Base-by-base conservation (phyloP, 1,139 yeast genomes). In the Candida sojae region DNA sequence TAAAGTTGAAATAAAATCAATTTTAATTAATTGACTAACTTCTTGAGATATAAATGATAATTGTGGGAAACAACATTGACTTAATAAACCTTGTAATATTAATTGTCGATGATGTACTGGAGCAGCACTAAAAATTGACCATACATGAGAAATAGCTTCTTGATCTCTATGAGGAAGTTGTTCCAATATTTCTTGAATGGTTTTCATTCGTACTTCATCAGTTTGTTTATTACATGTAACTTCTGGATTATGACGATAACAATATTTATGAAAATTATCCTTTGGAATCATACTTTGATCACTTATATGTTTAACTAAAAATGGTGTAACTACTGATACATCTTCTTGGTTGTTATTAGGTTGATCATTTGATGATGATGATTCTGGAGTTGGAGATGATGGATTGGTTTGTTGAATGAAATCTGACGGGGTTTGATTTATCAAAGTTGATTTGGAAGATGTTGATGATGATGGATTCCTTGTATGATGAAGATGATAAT, bases 41-140 rank as follows among this genome's bases (percentile, higher is more conserved):
- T 90, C 93, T 55, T 86, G 84, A 0, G 96, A 82, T 6, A 92
- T 82, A 53, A 84, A 84, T 11, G 96, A 88, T 23, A 93, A 75
- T 61, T 92, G 97, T 1, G 98, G 98, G 69, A 91, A 92, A 60
- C 99, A 93, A 66, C 98, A 90, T 63, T 90, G 96, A 10, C 92
- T 79, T 43, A 93, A 70, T 32, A 93, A 70, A 1, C 98, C 98
- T 62, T 88, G 88, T 46, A 93, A 68, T 4, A 93, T 88, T 44
- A 92, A 71, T 48, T 82, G 79, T 44, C 97, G 76, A 63, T 83
- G 91, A 44, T 73, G 79, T 49, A 75, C 74, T 23, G 85, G 86
- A 8, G 96, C 84, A 32, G 91, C 84, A 47, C 88, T 73, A 67
- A 88, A 87, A 42, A 87, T 78, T 37, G 92, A 77, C 96, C 96